phyloP scores from a whole-genome alignment of 352 stramenopile genomes.

The Globisporangium camurandrum region DNA sequence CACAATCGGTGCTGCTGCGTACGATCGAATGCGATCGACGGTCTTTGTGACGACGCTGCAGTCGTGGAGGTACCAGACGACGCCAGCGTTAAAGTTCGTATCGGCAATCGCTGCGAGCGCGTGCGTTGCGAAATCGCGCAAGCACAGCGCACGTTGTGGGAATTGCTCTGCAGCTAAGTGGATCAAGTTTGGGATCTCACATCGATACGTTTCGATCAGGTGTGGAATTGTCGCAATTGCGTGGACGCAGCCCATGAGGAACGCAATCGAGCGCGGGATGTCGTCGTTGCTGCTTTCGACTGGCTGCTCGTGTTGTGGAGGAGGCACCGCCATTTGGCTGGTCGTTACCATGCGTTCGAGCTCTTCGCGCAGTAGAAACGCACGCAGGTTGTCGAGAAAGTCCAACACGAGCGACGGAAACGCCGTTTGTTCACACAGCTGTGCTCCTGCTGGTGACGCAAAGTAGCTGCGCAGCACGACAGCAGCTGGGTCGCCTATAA shows the following conservation, averaged over 20 bases:
- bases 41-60: slow-evolving; percentile 40
- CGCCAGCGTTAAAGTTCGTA: slow-evolving; percentile 58
- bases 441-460: slow-evolving; percentile 22
- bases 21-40: slow-evolving; percentile 34
- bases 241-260: slow-evolving; percentile 59
- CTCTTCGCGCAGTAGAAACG: slow-evolving; percentile 40
- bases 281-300: slow-evolving; percentile 7
- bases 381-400: slow-evolving; percentile 46
- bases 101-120: slow-evolving; percentile 37
- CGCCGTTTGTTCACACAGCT: slow-evolving; percentile 59
- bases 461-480: slow-evolving; percentile 48
- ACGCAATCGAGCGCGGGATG: slow-evolving; percentile 29
- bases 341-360: slow-evolving; percentile 18
- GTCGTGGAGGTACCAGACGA: slow-evolving; percentile 76
- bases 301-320: too few relatives aligned
- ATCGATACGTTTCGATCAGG: slow-evolving; percentile 61
- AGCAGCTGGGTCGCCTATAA: slow-evolving; percentile 25
- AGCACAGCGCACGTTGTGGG: slow-evolving; percentile 26
- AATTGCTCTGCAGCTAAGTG: slow-evolving; percentile 61
- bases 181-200: slow-evolving; percentile 63
- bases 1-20: slow-evolving; percentile 21
- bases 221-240: slow-evolving; percentile 36
- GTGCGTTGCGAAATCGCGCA: slow-evolving; percentile 38
- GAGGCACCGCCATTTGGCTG: background rate
- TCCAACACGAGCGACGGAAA: slow-evolving; percentile 65